These are phyloP conservation scores for Salvia sclarea DNA, from an alignment of 305 asterid genomes.

Conservation along the genomic window DNA sequence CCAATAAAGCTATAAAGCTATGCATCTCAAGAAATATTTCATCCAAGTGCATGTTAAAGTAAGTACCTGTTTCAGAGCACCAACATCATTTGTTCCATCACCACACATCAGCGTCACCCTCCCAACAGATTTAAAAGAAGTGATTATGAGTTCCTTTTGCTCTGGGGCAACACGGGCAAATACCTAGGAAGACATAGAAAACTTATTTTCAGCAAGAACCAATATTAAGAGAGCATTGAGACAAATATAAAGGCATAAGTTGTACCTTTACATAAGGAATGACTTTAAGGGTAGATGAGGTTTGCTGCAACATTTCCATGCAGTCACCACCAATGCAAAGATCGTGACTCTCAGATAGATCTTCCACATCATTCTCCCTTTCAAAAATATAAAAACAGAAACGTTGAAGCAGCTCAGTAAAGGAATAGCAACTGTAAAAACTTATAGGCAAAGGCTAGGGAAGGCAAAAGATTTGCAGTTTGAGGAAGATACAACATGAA, in stretches of 20 bases:
- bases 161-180: constrained; percentile 99
- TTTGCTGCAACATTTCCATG: constrained; percentile 93
- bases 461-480: constrained; percentile 8
- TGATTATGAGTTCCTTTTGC: constrained; percentile 96
- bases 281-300: constrained; percentile 71
- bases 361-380: constrained; percentile 81
- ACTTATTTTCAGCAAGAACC: constrained; percentile 22
- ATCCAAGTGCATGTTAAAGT: not conserved
- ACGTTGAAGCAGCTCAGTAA: constrained; percentile 20
- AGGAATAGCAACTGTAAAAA: constrained; percentile 24
- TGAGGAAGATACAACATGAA: constrained; percentile 10
- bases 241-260: constrained; percentile 18
- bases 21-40: not conserved
- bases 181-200: constrained; percentile 49
- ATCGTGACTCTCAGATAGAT: constrained; percentile 76
- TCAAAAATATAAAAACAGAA: constrained; percentile 31
- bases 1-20: not conserved
- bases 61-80: constrained; percentile 96
- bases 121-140: constrained; percentile 92
- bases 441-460: constrained; percentile 15
- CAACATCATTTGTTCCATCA: constrained; percentile 99
- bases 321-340: constrained; percentile 97
- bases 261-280: constrained; percentile 90
- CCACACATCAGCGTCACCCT: constrained; percentile 97
- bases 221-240: constrained; percentile 12